These are phyloP conservation scores for Chrysosporium queenslandicum DNA, from an alignment of 2,329 filamentous ascomycete genomes.

Conservation along the genomic window DNA sequence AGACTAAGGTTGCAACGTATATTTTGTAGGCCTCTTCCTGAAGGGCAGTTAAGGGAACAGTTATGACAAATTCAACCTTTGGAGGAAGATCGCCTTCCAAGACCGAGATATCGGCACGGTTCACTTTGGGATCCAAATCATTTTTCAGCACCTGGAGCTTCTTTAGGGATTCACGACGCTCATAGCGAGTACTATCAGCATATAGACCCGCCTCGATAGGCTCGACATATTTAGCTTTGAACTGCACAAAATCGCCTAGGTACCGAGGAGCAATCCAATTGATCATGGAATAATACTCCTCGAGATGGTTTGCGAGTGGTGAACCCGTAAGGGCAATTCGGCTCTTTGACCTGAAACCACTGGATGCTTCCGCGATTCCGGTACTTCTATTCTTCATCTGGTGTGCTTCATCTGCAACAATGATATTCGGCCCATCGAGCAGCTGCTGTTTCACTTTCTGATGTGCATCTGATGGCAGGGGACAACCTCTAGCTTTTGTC, in stretches of 20 bases:
- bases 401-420: slow-evolving; percentile 81
- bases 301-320: slow-evolving; percentile 71
- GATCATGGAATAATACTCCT: slow-evolving; percentile 79
- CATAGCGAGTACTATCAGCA: slow-evolving; percentile 47
- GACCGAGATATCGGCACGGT: slow-evolving; percentile 60
- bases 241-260: slow-evolving; percentile 58
- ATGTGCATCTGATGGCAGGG: slow-evolving; percentile 31
- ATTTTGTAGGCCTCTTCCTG: slow-evolving; percentile 55
- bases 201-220: slow-evolving; percentile 66
- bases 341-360: slow-evolving; percentile 53
- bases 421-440: slow-evolving; percentile 54
- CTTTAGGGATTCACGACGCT: slow-evolving; percentile 53
- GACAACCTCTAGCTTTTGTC: slow-evolving; percentile 20
- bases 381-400: slow-evolving; percentile 57
- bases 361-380: slow-evolving; percentile 45
- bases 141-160: slow-evolving; percentile 60
- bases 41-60: slow-evolving; percentile 55
- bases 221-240: slow-evolving; percentile 56
- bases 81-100: slow-evolving; percentile 57
- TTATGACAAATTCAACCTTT: slow-evolving; percentile 76
- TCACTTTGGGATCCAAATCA: slow-evolving; percentile 66
- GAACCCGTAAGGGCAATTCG: slow-evolving; percentile 81
- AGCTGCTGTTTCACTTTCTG: slow-evolving; percentile 42
- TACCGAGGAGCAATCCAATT: slow-evolving; percentile 76
- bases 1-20: slow-evolving; percentile 39